These are phyloP conservation scores for Salix koriyanagi DNA, from an alignment of 345 rosid species.

Conservation along the genomic window DNA sequence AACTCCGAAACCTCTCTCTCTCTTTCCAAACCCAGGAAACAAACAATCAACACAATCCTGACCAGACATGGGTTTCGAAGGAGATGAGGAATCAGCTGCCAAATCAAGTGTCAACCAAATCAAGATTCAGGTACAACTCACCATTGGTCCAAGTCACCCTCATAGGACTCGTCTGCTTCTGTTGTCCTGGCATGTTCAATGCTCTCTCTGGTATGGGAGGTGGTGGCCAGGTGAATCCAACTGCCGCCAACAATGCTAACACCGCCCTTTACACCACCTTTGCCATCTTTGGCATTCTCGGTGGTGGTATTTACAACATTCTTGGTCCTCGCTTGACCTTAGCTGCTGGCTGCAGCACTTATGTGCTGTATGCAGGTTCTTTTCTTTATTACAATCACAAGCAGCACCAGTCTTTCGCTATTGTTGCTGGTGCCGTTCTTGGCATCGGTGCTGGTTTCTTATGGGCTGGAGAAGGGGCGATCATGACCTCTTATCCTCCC, in stretches of 20 bases:
- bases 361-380: conserved; percentile 59
- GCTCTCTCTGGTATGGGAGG: conserved; percentile 98
- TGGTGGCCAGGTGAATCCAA: conserved; percentile 75
- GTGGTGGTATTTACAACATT: conserved; percentile 64
- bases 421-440: conserved; percentile 57
- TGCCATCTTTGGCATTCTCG: conserved; percentile 53
- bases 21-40: neutral
- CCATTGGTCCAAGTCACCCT: conserved; percentile 65
- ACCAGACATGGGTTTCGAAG: conserved; percentile 25
- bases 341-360: conserved; percentile 70
- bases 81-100: conserved; percentile 21
- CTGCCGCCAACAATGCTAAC: conserved; percentile 81
- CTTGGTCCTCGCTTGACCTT: conserved; percentile 60
- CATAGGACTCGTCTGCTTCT: conserved; percentile 87
- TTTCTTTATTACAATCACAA: conserved; percentile 63
- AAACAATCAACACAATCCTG: neutral
- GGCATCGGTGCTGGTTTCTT: conserved; percentile 88
- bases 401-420: conserved; percentile 41
- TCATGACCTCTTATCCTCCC: conserved; percentile 93
- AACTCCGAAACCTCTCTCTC: neutral
- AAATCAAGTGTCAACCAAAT: conserved; percentile 7
- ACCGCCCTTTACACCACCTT: conserved; percentile 70
- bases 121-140: conserved; percentile 58
- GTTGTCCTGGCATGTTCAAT: conserved; percentile 96
- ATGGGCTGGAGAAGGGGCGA: conserved; percentile 94